Base-by-base conservation (phyloP, 2,329 filamentous ascomycete species). In the Sclerotinia trifoliorum region DNA sequence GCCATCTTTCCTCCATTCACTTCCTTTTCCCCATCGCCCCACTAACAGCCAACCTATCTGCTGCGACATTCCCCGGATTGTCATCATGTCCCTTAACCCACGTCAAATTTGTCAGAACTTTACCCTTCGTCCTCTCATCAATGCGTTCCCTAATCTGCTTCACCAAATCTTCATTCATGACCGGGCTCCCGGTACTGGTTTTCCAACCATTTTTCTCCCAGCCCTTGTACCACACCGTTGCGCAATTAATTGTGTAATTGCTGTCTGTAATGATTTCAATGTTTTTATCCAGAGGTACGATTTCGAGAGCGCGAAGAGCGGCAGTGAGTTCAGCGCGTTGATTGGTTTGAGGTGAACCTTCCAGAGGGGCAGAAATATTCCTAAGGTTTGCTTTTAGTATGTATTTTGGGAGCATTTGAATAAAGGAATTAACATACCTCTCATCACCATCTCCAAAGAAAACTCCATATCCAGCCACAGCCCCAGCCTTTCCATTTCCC, bases 321-420 rank as follows among this genome's bases (percentile, higher is more conserved):
- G 93, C 95, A 32, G 91, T 94, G 69, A 99, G 83, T 80, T 99
- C 95, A n/a, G 94, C 95, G 3, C 95, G 91, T 78, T 98, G 93
- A 78, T 99, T 99, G 0, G 95, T 98, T 80, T 98, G 95, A 13
- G 84, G 67, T 5, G 35, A 32, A 24, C 77, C 77, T 51, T 71
- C 63, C 1, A 78, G 70, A 46, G 72, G 69, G 67, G 78, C 77
- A 21, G 77, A 77, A 44, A 78, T 80, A 75, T 91, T 91, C 73
- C 87, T 88, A 62, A 26, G 63, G 8, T 10, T 10, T 7, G 32
- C 24, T 17, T 49, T 29, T 44, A 67, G 48, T 39, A 61, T 62
- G 26, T 32, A 24, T 24, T 55, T 42, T 42, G 49, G 44, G 5
- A 21, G 13, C n/a, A 60, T 71, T 24, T n/a, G 46, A 35, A 58